These are phyloP conservation scores for Leccinum variicolor DNA, from an alignment of 768 basidiomycete genomes.

Conservation along the genomic window DNA sequence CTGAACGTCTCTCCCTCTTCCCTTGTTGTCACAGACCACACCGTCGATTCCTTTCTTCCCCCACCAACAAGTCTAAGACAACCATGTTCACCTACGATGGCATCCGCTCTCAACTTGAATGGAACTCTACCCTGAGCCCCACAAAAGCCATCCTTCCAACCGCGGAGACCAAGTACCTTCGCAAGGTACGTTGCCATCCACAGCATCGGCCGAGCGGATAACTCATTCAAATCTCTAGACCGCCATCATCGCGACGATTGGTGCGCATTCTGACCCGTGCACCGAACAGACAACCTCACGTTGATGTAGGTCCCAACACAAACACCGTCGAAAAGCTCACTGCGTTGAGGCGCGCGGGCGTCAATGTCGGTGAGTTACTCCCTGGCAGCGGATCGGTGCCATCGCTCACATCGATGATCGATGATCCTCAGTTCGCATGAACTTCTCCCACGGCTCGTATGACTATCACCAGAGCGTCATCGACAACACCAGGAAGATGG, in stretches of 20 bases:
- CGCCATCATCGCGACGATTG: slow-evolving; percentile 97
- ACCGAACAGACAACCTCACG: slow-evolving; percentile 3
- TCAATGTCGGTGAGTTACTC: slow-evolving; percentile 84
- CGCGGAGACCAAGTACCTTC: slow-evolving; percentile 78
- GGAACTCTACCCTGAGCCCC: slow-evolving; percentile 83
- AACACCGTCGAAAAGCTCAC: slow-evolving; percentile 87
- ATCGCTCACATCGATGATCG: slow-evolving; percentile 10
- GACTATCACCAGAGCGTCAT: slow-evolving; percentile 99
- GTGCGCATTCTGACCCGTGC: slow-evolving; percentile 39
- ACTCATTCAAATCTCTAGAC: slow-evolving; percentile 53
- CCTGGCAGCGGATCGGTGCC: not conserved
- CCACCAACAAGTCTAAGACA: slow-evolving; percentile 9
- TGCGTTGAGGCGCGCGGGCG: slow-evolving; percentile 84
- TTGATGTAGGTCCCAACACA: slow-evolving; percentile 78
- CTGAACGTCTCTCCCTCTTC: slow-evolving; percentile 11
- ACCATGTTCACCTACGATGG: slow-evolving; percentile 56
- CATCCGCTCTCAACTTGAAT: slow-evolving; percentile 84
- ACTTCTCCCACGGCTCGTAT: slow-evolving; percentile 99
- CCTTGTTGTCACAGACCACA: slow-evolving; percentile 5
- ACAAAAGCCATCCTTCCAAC: slow-evolving; percentile 66
- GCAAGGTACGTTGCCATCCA: slow-evolving; percentile 65
- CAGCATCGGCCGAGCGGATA: not conserved
- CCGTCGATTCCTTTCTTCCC: slow-evolving; percentile 8
- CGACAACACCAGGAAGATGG: slow-evolving; percentile 91
- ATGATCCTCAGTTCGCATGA: slow-evolving; percentile 84